phyloP scores from a whole-genome alignment of 306 rosid genomes.

The Inga laurina region DNA sequence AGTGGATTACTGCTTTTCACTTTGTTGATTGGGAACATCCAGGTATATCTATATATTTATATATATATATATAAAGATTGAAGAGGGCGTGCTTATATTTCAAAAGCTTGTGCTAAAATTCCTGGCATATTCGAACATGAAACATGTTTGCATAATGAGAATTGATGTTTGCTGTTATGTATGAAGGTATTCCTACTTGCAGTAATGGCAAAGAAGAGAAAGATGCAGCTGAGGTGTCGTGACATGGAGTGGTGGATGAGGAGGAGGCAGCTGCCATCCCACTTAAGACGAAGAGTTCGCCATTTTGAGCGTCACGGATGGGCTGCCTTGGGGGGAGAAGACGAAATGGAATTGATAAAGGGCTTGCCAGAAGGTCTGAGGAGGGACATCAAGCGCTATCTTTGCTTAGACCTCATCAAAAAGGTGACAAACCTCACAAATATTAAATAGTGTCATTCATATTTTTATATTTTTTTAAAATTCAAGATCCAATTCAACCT shows the following conservation, averaged over 20 bases:
- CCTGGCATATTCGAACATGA: not conserved
- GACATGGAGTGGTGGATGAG: slow-evolving; percentile 99
- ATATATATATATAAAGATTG: not conserved
- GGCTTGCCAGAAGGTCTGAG: slow-evolving; percentile 95
- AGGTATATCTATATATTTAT: slow-evolving; percentile 51
- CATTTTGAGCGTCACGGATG: slow-evolving; percentile 90
- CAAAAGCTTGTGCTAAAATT: not conserved
- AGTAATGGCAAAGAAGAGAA: slow-evolving; percentile 94
- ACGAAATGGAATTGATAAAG: slow-evolving; percentile 82
- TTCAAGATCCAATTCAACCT: not conserved
- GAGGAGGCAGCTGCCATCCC: slow-evolving; percentile 87
- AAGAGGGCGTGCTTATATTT: not conserved
- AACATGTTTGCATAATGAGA: not conserved
- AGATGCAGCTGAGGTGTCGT: too few relatives aligned
- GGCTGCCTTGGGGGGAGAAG: slow-evolving; percentile 95
- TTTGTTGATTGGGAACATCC: slow-evolving; percentile 93
- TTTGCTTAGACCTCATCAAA: slow-evolving; percentile 87
- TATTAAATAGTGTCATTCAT: not conserved
- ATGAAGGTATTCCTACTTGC: slow-evolving; percentile 91
- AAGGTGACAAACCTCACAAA: slow-evolving; percentile 40
- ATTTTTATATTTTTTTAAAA: too few relatives aligned
- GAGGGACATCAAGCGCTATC: slow-evolving; percentile 85
- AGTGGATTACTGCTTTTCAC: slow-evolving; percentile 92
- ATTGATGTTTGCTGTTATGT: not conserved
- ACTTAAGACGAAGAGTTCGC: slow-evolving; percentile 79